A percentile compares a stretch with the other conserved stretches of the same genome.
phyloP scores from a whole-genome alignment of 2,329 filamentous ascomycete species.

The Aspergillus pseudoterreus region DNA sequence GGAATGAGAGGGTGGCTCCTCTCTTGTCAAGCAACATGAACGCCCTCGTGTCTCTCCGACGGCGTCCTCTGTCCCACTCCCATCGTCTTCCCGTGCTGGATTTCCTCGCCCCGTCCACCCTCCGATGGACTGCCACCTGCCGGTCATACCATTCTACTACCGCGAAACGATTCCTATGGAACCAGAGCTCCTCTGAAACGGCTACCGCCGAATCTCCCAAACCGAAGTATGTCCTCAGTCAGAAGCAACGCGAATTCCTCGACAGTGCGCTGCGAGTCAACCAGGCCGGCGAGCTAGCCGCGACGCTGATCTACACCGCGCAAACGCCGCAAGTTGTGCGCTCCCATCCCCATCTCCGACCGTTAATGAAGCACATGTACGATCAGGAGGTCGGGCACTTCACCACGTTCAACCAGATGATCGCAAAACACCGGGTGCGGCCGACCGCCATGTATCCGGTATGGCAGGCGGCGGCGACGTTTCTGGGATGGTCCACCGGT shows the following conservation, averaged over 20 bases:
- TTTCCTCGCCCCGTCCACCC: conserved; percentile 32
- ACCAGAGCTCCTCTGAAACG: not conserved
- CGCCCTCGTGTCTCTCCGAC: conserved; percentile 20
- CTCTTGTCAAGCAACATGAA: conserved; percentile 19
- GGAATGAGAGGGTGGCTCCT: not conserved
- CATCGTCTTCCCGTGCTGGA: conserved; percentile 28
- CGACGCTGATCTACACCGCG: conserved; percentile 86
- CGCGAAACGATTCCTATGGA: conserved; percentile 24
- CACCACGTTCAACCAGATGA: conserved; percentile 74
- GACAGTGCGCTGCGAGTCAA: conserved; percentile 86
- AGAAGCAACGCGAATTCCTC: conserved; percentile 69
- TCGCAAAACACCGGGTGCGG: conserved; percentile 82
- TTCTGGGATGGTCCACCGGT: conserved; percentile 84
- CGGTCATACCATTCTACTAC: conserved; percentile 19
- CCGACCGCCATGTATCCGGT: conserved; percentile 90
- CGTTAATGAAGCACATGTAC: conserved; percentile 97
- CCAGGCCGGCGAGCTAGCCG: conserved; percentile 95
- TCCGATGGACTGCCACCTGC: conserved; percentile 23
- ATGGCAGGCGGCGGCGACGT: conserved; percentile 76
- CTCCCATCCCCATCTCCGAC: conserved; percentile 79
- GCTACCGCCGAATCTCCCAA: conserved; percentile 28
- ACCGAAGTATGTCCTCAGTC: conserved; percentile 57
- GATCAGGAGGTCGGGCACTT: conserved; percentile 91
- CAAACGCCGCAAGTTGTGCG: conserved; percentile 79
- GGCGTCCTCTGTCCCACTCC: conserved; percentile 14